Evolutionary conservation across 257 asterid genomes (phyloP).

Genomic region (Misopates orontium): DNA sequence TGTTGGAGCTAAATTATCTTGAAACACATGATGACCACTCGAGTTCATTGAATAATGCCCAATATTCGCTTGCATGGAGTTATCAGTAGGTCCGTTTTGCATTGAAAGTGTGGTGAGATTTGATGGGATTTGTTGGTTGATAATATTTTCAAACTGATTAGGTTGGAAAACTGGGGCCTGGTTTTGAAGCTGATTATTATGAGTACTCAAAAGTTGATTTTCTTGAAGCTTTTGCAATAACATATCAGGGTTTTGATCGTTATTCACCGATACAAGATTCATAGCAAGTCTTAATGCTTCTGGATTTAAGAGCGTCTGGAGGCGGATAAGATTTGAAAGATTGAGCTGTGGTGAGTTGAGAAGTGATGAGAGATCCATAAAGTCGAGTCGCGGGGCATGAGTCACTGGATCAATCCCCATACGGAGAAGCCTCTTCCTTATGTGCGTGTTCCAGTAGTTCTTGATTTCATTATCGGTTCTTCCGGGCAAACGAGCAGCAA

Average conservation of each 20-base stretch:
- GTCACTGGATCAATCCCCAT: conserved; percentile 89
- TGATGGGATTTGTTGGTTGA: conserved; percentile 40
- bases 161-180: conserved; percentile 42
- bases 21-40: conserved; percentile 33
- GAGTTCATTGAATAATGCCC: conserved; percentile 35
- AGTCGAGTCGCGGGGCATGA: conserved; percentile 75
- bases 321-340: conserved; percentile 54
- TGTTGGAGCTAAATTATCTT: conserved; percentile 31
- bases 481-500: conserved; percentile 79
- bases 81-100: conserved; percentile 22
- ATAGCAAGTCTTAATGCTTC: conserved; percentile 51
- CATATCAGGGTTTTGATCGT: conserved; percentile 39
- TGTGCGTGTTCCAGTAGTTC: conserved; percentile 87
- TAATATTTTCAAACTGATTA: conserved; percentile 41
- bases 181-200: conserved; percentile 32
- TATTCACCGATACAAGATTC: conserved; percentile 40
- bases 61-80: conserved; percentile 31
- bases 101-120: conserved; percentile 32
- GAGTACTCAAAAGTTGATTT: conserved; percentile 39
- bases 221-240: conserved; percentile 50
- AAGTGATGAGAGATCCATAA: conserved; percentile 59
- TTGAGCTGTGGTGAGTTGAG: conserved; percentile 56
- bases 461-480: conserved; percentile 86
- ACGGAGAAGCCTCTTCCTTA: conserved; percentile 66
- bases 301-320: conserved; percentile 74